Percentiles rank a stretch among this genome's conserved stretches.
These are phyloP conservation scores for Yamadazyma tumulicola DNA, from an alignment of 805 yeast genomes.

Conservation along the genomic window DNA sequence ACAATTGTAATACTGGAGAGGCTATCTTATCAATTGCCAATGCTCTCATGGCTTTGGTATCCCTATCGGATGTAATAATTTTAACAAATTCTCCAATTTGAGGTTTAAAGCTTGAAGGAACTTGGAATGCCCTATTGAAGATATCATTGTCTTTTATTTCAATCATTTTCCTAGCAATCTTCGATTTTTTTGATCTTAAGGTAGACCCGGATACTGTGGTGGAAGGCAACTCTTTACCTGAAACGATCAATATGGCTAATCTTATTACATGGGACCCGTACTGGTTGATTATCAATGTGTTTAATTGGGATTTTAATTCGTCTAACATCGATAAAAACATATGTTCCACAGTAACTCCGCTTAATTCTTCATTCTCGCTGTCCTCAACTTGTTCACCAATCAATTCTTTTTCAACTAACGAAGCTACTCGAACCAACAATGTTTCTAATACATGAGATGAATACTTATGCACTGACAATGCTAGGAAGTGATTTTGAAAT, in stretches of 20 bases:
- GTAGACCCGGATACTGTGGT: slow-evolving; percentile 65
- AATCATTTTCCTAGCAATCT: slow-evolving; percentile 89
- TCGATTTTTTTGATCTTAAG: slow-evolving; percentile 78
- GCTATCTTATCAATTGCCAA: slow-evolving; percentile 75
- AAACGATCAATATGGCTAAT: slow-evolving; percentile 61
- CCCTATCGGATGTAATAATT: slow-evolving; percentile 31
- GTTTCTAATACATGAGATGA: slow-evolving; percentile 94
- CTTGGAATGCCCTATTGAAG: slow-evolving; percentile 61
- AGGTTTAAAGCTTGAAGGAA: slow-evolving; percentile 64
- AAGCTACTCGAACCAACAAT: slow-evolving; percentile 68
- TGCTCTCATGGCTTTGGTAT: slow-evolving; percentile 53
- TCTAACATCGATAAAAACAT: slow-evolving; percentile 60
- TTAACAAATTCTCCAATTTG: slow-evolving; percentile 52
- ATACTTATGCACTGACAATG: slow-evolving; percentile 80
- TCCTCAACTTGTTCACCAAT: slow-evolving; percentile 36
- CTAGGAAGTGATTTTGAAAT: slow-evolving; percentile 71
- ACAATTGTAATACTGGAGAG: slow-evolving; percentile 81
- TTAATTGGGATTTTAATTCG: slow-evolving; percentile 60
- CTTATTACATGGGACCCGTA: slow-evolving; percentile 89
- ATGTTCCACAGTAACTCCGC: slow-evolving; percentile 57
- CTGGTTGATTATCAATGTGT: slow-evolving; percentile 62
- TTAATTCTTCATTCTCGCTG: slow-evolving; percentile 29
- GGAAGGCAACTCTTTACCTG: slow-evolving; percentile 79
- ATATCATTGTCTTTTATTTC: slow-evolving; percentile 78
- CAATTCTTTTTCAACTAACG: slow-evolving; percentile 70